Evolutionary conservation across 2,329 filamentous ascomycete species (phyloP).

Genomic region (Thermochaetoides dissita): DNA sequence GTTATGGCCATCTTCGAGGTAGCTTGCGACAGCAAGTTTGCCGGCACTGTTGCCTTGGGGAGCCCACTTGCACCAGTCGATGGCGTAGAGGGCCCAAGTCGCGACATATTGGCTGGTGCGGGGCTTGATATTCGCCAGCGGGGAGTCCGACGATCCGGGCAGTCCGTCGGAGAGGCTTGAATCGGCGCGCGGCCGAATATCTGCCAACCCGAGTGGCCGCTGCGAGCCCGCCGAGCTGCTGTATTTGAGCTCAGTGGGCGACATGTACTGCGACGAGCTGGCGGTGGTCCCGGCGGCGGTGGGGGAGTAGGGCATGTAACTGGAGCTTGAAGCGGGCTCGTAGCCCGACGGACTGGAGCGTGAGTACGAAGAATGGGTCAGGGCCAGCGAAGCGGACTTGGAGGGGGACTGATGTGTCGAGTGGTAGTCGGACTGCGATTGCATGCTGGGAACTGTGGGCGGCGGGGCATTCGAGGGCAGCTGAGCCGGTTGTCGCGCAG

Average conservation of each 20-base stretch:
- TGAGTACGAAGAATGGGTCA: constrained; percentile 59
- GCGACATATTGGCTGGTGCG: constrained; percentile 86
- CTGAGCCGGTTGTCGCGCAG: constrained; percentile 23
- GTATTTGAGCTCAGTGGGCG: constrained; percentile 42
- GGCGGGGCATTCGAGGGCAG: constrained; percentile 27
- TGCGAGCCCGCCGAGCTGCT: constrained; percentile 32
- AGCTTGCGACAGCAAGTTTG: constrained; percentile 90
- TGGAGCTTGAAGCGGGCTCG: constrained; percentile 35
- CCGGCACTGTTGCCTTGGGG: constrained; percentile 68
- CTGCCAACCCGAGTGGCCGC: constrained; percentile 78
- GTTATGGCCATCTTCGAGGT: constrained; percentile 94
- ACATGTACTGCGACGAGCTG: constrained; percentile 50
- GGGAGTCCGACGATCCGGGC: constrained; percentile 48
- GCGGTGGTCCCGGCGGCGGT: constrained; percentile 50
- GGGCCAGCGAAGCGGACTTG: constrained; percentile 49
- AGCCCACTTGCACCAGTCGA: constrained; percentile 99
- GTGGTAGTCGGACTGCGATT: constrained; percentile 40
- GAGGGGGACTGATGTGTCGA: constrained; percentile 34
- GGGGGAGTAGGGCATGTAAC: constrained; percentile 42
- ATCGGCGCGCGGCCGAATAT: constrained; percentile 79
- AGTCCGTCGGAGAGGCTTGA: constrained; percentile 62
- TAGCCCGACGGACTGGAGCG: constrained; percentile 63
- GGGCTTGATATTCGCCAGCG: constrained; percentile 49
- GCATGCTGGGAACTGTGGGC: constrained; percentile 33
- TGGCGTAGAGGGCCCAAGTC: constrained; percentile 90